These are phyloP conservation scores for Paradendryphiella salina DNA, from an alignment of 2,329 filamentous ascomycete genomes.

Conservation along the genomic window DNA sequence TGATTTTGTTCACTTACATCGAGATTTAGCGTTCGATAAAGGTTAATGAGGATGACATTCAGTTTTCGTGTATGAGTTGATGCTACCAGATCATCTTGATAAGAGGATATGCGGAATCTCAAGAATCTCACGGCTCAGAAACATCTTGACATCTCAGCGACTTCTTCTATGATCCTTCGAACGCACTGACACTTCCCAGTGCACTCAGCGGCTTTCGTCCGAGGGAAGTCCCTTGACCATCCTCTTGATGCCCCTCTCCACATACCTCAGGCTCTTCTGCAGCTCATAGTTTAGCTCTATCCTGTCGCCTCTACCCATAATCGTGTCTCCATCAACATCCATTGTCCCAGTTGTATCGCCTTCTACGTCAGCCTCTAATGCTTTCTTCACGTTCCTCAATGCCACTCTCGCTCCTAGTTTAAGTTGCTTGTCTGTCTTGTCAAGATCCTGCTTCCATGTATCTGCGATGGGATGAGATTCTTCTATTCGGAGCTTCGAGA, in stretches of 20 bases:
- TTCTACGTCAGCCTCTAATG: constrained; percentile 25
- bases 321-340: constrained; percentile 8
- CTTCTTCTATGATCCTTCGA: background rate
- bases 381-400: constrained; percentile 33
- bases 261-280: constrained; percentile 29
- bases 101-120: no score
- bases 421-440: constrained; percentile 27
- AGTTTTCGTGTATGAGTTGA: no score
- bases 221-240: constrained; percentile 39
- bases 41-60: no score
- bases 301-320: constrained; percentile 10
- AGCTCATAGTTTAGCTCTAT: constrained; percentile 28
- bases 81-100: no score
- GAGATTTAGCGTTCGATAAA: no score
- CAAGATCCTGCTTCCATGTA: constrained; percentile 32
- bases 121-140: background rate
- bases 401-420: constrained; percentile 36
- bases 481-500: constrained; percentile 21
- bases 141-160: background rate
- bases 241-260: constrained; percentile 40
- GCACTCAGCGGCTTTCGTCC: constrained; percentile 5
- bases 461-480: constrained; percentile 19
- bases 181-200: background rate
- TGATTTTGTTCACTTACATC: no score
- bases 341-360: constrained; percentile 2